Conservation (phyloP, 2,329 filamentous ascomycete species). For the Paecilomyces dactylethromorphus region DNA sequence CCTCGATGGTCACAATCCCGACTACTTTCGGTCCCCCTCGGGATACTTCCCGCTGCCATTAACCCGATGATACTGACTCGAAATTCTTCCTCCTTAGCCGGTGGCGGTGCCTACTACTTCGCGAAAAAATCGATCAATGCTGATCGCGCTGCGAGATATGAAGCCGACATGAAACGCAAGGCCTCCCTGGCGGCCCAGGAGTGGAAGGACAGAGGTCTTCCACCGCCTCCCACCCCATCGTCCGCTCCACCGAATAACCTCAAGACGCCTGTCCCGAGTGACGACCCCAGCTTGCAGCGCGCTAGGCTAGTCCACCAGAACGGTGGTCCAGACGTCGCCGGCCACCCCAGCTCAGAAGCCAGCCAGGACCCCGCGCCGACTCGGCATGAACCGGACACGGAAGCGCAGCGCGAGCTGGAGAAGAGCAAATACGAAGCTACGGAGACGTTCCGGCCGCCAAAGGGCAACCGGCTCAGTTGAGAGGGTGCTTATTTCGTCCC, state of each 20-base stretch:
- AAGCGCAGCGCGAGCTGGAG: conserved; percentile 59
- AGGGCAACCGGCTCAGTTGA: conserved; percentile 77
- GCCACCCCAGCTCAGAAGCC: conserved; percentile 66
- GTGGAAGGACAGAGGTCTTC: conserved; percentile 26
- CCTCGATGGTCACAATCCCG: neutral
- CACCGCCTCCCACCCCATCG: conserved; percentile 8
- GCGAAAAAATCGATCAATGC: conserved; percentile 92
- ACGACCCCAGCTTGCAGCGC: conserved; percentile 27
- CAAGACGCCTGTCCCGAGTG: conserved; percentile 12
- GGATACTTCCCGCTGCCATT: neutral
- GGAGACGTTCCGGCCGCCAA: conserved; percentile 67
- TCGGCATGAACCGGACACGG: conserved; percentile 68
- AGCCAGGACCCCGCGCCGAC: conserved; percentile 78
- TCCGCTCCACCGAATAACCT: neutral
- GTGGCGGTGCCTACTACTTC: conserved; percentile 89
- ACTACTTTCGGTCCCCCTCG: neutral
- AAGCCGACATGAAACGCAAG: conserved; percentile 60
- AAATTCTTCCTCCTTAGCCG: conserved; percentile 49
- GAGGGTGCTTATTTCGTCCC: neutral
- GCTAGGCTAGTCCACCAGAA: conserved; percentile 23
- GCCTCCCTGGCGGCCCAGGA: conserved; percentile 29
- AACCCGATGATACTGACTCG: conserved; percentile 3
- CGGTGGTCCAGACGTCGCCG: conserved; percentile 40
- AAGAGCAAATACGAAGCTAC: conserved; percentile 87
- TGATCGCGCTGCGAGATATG: conserved; percentile 67